These are phyloP conservation scores for Kockiozyma suomiensis DNA, from an alignment of 805 yeast genomes.

Conservation along the genomic window DNA sequence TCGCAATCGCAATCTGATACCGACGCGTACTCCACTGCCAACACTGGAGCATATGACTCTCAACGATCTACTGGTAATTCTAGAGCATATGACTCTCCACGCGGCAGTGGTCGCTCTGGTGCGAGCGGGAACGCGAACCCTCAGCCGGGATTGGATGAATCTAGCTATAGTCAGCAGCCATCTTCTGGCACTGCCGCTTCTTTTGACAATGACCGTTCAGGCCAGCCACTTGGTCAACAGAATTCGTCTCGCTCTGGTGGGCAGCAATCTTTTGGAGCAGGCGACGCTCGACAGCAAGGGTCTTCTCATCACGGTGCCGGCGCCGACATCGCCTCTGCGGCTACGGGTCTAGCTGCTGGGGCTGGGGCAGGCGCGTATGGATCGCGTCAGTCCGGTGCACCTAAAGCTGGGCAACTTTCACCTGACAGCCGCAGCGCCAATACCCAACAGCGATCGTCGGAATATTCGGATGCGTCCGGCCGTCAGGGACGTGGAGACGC, in stretches of 20 bases:
- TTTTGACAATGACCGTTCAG: background rate
- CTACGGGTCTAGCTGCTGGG: background rate
- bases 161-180: background rate
- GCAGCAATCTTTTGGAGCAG: background rate
- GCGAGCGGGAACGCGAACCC: no score
- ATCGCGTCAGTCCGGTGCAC: background rate
- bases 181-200: no score
- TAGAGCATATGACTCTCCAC: background rate
- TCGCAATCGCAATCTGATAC: background rate
- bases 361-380: background rate
- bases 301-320: background rate
- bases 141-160: background rate
- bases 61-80: slow-evolving; percentile 1
- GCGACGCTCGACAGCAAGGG: background rate
- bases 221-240: background rate
- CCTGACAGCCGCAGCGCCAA: background rate
- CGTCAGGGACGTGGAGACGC: background rate
- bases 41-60: background rate
- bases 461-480: background rate
- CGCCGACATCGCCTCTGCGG: background rate
- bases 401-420: background rate
- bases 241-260: background rate
- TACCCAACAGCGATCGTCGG: background rate
- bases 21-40: background rate
- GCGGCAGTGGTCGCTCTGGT: background rate